These are phyloP conservation scores for Lactifluus rugatus DNA, from an alignment of 768 basidiomycete genomes.

Conservation along the genomic window DNA sequence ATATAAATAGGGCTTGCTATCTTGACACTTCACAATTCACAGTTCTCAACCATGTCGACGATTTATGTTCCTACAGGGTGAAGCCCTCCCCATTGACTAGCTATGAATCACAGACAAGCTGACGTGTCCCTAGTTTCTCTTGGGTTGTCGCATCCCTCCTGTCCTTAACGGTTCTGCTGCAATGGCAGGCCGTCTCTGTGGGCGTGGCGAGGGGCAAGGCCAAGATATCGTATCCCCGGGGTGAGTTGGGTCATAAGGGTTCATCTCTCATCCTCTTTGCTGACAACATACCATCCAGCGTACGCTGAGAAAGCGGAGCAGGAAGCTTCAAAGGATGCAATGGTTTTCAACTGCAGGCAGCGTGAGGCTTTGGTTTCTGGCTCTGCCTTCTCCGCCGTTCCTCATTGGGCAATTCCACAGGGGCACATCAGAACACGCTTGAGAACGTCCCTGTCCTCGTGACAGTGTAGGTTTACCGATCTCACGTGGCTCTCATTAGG, in stretches of 20 bases:
- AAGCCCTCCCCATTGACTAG: background rate
- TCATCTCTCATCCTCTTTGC: background rate
- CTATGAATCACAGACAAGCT: background rate
- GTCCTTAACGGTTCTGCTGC: conserved; percentile 41
- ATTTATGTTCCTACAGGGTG: conserved; percentile 19
- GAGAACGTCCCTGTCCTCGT: conserved; percentile 28
- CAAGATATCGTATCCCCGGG: conserved; percentile 55
- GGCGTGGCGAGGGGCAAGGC: conserved; percentile 39
- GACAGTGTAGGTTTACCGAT: conserved; percentile 14
- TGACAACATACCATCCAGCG: conserved; percentile 29
- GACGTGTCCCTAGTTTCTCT: conserved; percentile 15
- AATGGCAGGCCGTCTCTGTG: conserved; percentile 39
- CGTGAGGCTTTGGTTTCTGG: conserved; percentile 32
- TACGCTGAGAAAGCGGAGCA: conserved; percentile 62
- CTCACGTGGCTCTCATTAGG: background rate
- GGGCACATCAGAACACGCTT: conserved; percentile 56
- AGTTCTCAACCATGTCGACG: background rate
- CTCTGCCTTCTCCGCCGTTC: background rate
- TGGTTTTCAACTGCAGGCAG: conserved; percentile 63
- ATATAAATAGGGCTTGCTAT: no score
- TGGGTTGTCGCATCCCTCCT: conserved; percentile 50
- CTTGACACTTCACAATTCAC: no score
- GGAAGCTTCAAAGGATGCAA: conserved; percentile 40
- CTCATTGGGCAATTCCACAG: conserved; percentile 26
- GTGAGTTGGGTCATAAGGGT: conserved; percentile 29